Conservation (phyloP, 148 eudicot species). For the Beta vulgaris region DNA sequence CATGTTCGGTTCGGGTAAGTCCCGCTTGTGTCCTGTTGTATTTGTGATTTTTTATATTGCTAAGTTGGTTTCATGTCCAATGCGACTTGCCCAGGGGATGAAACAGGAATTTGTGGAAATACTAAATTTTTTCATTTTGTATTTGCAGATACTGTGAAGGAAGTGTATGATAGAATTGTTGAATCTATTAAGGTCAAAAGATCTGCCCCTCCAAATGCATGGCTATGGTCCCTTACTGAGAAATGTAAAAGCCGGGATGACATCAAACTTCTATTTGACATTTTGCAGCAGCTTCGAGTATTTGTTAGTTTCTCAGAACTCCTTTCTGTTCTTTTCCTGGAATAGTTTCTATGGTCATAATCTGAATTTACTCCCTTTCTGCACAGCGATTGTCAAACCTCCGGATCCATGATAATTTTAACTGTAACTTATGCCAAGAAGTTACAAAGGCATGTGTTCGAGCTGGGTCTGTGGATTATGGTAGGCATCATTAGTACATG, state of each 20-base stretch:
- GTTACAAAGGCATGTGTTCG: slow-evolving; percentile 76
- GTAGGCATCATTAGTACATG: slow-evolving; percentile 34
- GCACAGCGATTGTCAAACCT: slow-evolving; percentile 89
- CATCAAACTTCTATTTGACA: slow-evolving; percentile 63
- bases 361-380: slow-evolving; percentile 16
- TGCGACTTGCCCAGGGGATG: neutral
- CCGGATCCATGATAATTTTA: slow-evolving; percentile 74
- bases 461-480: slow-evolving; percentile 74
- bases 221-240: slow-evolving; percentile 83
- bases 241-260: slow-evolving; percentile 58
- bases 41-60: neutral
- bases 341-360: neutral
- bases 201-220: slow-evolving; percentile 84
- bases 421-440: slow-evolving; percentile 69
- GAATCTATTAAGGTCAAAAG: slow-evolving; percentile 52
- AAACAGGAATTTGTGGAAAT: neutral
- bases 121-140: slow-evolving; percentile 13
- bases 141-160: slow-evolving; percentile 71
- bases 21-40: neutral
- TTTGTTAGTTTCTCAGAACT: slow-evolving; percentile 59
- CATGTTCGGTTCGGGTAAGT: neutral
- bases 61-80: neutral
- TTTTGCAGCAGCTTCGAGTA: slow-evolving; percentile 58
- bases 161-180: slow-evolving; percentile 62
- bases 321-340: neutral